These are phyloP conservation scores for Boletus huronensis DNA, from an alignment of 768 basidiomycete species.

Conservation along the genomic window DNA sequence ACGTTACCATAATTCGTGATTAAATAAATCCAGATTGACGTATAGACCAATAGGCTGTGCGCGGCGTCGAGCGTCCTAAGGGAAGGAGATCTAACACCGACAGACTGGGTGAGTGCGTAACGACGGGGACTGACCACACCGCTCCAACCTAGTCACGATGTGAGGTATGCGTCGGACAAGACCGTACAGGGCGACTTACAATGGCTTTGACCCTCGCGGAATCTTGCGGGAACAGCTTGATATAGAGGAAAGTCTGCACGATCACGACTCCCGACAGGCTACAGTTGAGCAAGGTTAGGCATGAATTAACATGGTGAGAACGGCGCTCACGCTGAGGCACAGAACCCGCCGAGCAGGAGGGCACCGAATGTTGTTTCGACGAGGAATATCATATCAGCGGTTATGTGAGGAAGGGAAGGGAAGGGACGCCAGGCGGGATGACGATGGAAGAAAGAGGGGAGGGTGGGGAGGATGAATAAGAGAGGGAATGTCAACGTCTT, in stretches of 20 bases:
- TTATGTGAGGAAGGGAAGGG: neutral
- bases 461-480: neutral
- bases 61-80: conserved; percentile 34
- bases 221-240: conserved; percentile 30
- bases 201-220: conserved; percentile 17
- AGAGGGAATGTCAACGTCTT: neutral
- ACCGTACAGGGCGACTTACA: conserved; percentile 13
- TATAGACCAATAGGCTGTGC: conserved; percentile 41
- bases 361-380: conserved; percentile 26
- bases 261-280: conserved; percentile 30
- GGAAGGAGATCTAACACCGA: neutral
- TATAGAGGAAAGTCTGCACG: conserved; percentile 28
- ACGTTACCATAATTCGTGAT: conserved; percentile 42
- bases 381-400: conserved; percentile 6
- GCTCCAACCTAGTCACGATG: conserved; percentile 19
- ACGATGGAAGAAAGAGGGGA: neutral
- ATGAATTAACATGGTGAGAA: neutral
- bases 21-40: conserved; percentile 42
- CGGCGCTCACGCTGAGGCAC: conserved; percentile 25
- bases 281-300: neutral
- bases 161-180: neutral
- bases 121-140: conserved; percentile 21
- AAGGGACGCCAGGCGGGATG: neutral
- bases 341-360: conserved; percentile 30
- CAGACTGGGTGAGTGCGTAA: neutral